Evolutionary conservation across 495 filamentous ascomycete species (phyloP).

Genomic region (Neurospora sp.): DNA sequence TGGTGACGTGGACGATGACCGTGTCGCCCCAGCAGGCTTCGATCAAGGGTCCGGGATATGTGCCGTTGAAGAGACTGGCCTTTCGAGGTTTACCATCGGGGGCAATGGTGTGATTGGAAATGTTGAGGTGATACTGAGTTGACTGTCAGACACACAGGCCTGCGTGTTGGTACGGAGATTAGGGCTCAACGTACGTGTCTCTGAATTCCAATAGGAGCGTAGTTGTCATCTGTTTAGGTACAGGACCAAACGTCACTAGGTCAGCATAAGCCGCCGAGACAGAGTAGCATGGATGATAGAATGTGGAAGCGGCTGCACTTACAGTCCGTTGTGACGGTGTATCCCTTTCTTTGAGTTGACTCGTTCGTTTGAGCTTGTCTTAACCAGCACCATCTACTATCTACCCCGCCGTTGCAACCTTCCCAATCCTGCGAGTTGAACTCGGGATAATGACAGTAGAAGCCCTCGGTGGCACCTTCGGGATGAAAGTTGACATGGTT

Average conservation of each 20-base stretch:
- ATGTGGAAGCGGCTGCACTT: background rate
- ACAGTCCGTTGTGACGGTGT: conserved; percentile 3
- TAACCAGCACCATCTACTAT: conserved; percentile 3
- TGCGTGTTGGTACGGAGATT: background rate
- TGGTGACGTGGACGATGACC: conserved; percentile 41
- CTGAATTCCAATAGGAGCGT: background rate
- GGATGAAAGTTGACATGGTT: background rate
- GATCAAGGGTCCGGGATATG: conserved; percentile 39
- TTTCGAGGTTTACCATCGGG: conserved; percentile 28
- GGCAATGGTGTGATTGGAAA: conserved; percentile 16
- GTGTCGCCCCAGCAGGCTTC: conserved; percentile 49
- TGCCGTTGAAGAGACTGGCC: conserved; percentile 23
- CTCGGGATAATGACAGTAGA: conserved; percentile 4
- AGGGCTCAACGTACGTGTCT: background rate
- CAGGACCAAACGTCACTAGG: background rate
- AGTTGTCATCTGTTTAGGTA: background rate
- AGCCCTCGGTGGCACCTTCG: background rate
- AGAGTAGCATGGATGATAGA: background rate
- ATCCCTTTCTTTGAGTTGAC: background rate
- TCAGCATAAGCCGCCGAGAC: background rate
- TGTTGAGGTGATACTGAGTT: conserved; percentile 19
- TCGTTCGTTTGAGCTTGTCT: background rate
- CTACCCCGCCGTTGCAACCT: background rate
- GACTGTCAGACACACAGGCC: background rate
- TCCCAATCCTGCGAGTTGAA: conserved; percentile 1